phyloP scores from a whole-genome alignment of 495 filamentous ascomycete genomes.

The Pseudomonodictys pantanalensis region DNA sequence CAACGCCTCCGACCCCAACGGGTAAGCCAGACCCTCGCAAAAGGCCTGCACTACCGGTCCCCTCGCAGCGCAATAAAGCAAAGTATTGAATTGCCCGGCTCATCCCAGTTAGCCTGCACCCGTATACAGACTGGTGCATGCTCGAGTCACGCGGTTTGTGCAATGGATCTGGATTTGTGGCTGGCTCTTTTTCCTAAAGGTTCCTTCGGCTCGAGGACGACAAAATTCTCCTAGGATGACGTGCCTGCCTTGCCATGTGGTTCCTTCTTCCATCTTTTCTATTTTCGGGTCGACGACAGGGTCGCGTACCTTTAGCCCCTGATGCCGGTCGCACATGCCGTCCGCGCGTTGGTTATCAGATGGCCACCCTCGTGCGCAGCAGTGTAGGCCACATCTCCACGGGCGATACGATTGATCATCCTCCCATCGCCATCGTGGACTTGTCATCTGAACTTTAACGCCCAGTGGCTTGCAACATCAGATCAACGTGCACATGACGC shows the following conservation, averaged over 20 bases:
- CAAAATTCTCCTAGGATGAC: constrained; percentile 24
- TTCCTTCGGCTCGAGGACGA: constrained; percentile 9
- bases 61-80: too few species aligned
- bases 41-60: too few species aligned
- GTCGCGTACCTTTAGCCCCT: not conserved
- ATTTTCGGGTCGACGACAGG: not conserved
- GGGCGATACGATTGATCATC: not conserved
- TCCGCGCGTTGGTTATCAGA: not conserved
- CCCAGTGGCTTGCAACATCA: too few species aligned
- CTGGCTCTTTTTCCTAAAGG: too few species aligned
- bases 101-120: not conserved
- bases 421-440: too few species aligned
- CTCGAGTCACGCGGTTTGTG: too few species aligned
- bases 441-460: too few species aligned
- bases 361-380: too few species aligned
- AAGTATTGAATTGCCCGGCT: constrained; percentile 1
- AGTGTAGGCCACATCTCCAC: too few species aligned
- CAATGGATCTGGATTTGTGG: constrained; percentile 2
- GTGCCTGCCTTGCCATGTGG: constrained; percentile 9
- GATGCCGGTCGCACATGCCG: constrained; percentile 6
- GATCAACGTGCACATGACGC: too few species aligned
- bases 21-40: not conserved
- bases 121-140: too few species aligned
- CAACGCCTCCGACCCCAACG: constrained; percentile 1
- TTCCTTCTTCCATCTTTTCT: not conserved